Evolutionary conservation across 2,329 filamentous ascomycete species (phyloP).

Genomic region (Xylariaceae sp.): DNA sequence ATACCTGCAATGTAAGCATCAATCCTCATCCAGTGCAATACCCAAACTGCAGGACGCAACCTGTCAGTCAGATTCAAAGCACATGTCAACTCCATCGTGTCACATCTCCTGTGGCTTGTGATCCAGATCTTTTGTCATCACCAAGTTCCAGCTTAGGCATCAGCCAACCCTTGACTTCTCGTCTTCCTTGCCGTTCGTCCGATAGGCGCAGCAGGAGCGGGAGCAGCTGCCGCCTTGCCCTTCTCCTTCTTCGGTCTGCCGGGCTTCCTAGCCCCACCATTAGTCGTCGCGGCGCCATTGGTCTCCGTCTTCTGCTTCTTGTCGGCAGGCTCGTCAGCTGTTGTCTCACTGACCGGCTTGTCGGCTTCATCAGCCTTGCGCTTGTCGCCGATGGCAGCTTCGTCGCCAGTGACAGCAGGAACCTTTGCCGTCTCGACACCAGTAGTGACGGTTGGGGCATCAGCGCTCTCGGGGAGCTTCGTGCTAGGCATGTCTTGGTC

Average conservation of each 20-base stretch:
- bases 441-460: slow-evolving; percentile 4
- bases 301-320: slow-evolving; percentile 40
- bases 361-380: slow-evolving; percentile 24
- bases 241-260: slow-evolving; percentile 37
- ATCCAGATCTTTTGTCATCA: not conserved
- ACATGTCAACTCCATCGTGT: not conserved
- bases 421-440: slow-evolving; percentile 3
- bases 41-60: too few species aligned
- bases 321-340: slow-evolving; percentile 26
- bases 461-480: slow-evolving; percentile 15
- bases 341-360: slow-evolving; percentile 12
- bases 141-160: not conserved
- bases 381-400: slow-evolving; percentile 22
- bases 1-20: too few species aligned
- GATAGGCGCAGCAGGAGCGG: slow-evolving; percentile 26
- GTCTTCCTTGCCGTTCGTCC: slow-evolving; percentile 39
- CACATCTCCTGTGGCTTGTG: not conserved
- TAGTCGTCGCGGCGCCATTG: slow-evolving; percentile 30
- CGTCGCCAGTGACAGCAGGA: slow-evolving; percentile 10
- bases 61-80: too few species aligned
- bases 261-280: slow-evolving; percentile 30
- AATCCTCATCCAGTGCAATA: too few species aligned
- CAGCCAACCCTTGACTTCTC: slow-evolving; percentile 33
- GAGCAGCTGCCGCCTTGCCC: slow-evolving; percentile 28
- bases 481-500: slow-evolving; percentile 24